A percentile compares a stretch with the other conserved stretches of the same genome.
Evolutionary conservation across 2,329 filamentous ascomycete species (phyloP).

Genomic region (Scedosporium dehoogii): DNA sequence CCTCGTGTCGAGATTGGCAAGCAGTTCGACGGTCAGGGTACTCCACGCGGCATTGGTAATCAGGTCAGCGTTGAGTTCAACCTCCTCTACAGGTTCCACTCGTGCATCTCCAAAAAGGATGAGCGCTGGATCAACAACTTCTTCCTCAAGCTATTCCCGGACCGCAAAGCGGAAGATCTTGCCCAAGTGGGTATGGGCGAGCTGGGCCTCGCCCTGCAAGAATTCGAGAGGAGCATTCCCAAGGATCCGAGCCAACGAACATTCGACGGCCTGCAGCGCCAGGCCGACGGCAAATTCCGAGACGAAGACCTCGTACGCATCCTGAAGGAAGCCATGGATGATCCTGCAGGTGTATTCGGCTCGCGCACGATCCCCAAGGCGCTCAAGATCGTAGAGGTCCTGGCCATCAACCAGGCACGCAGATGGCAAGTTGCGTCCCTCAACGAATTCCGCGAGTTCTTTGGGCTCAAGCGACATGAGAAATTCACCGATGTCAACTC

Average conservation of each 20-base stretch:
- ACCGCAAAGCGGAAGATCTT: conserved; percentile 19
- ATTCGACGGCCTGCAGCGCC: conserved; percentile 37
- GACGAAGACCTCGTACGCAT: conserved; percentile 48
- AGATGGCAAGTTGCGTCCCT: conserved; percentile 51
- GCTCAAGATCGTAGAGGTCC: conserved; percentile 50
- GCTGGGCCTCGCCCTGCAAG: conserved; percentile 24
- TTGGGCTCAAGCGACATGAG: conserved; percentile 45
- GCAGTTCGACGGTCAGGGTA: conserved; percentile 30
- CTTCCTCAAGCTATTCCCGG: conserved; percentile 35
- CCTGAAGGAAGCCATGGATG: conserved; percentile 48
- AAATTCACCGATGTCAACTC: conserved; percentile 50
- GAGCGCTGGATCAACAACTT: conserved; percentile 51
- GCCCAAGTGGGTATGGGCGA: conserved; percentile 24
- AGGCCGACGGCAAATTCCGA: conserved; percentile 39
- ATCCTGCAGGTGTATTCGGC: conserved; percentile 50
- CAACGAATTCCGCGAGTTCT: conserved; percentile 57
- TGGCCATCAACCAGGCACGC: conserved; percentile 52
- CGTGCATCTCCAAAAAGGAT: conserved; percentile 48
- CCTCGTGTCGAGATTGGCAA: conserved; percentile 50
- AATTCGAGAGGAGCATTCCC: conserved; percentile 28
- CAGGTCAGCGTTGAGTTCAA: conserved; percentile 62
- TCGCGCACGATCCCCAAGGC: conserved; percentile 47
- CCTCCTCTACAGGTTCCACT: conserved; percentile 57
- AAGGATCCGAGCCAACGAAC: conserved; percentile 35
- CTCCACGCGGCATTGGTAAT: conserved; percentile 50